Percentiles rank a stretch among this genome's conserved stretches.
Evolutionary conservation across 2,329 filamentous ascomycete genomes (phyloP).

Genomic region (Aaosphaeria pasadenensis): DNA sequence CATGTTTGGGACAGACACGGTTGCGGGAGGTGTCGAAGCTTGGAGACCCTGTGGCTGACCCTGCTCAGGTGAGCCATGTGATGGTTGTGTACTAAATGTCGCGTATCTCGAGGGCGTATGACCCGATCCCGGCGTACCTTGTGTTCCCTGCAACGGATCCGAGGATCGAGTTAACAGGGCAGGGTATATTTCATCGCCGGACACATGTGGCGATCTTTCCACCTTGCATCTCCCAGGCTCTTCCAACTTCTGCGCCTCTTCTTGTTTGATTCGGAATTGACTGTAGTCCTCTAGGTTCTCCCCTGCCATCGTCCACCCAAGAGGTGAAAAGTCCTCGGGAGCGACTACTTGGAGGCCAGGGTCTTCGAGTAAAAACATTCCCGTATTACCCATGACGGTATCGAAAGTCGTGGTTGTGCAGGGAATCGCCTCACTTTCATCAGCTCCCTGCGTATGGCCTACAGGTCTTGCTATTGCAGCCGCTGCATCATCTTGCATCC

Average conservation of each 20-base stretch:
- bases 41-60: conserved; percentile 21
- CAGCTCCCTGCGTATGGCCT: conserved; percentile 8
- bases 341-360: conserved; percentile 40
- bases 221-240: too few relatives aligned
- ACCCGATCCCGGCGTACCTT: conserved; percentile 11
- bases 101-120: conserved; percentile 14
- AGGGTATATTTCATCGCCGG: neutral
- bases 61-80: conserved; percentile 5
- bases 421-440: conserved; percentile 12
- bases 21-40: conserved; percentile 13
- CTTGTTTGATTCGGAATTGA: conserved; percentile 6
- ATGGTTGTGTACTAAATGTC: conserved; percentile 13
- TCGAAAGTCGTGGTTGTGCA: conserved; percentile 21
- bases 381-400: conserved; percentile 46
- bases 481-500: conserved; percentile 7
- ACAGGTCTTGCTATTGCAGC: conserved; percentile 2
- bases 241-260: conserved; percentile 3
- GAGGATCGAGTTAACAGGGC: conserved; percentile 14
- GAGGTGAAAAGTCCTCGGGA: conserved; percentile 30
- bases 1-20: conserved; percentile 1
- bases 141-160: conserved; percentile 10
- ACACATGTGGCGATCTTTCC: too few relatives aligned
- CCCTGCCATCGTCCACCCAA: conserved; percentile 24
- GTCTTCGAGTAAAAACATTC: conserved; percentile 49
- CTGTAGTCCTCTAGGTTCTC: conserved; percentile 3